Evolutionary conservation across 2,329 filamentous ascomycete genomes (phyloP).

Genomic region (Colletotrichum cordylinicola): DNA sequence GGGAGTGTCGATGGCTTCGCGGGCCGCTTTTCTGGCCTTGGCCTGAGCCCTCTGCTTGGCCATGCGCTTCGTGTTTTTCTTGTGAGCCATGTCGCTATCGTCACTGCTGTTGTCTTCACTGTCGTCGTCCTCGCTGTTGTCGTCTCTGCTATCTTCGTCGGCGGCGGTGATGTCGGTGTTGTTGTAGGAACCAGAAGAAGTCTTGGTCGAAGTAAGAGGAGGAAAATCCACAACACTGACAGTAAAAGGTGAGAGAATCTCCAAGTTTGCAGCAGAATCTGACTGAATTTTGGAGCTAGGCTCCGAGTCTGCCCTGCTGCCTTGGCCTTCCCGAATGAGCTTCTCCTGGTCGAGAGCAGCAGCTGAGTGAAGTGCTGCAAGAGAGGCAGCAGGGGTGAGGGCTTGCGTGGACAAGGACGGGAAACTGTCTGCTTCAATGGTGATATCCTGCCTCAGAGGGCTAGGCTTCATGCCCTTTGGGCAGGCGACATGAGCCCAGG

Average conservation of each 20-base stretch:
- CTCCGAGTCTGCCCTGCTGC: neutral
- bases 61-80: neutral
- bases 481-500: conserved; percentile 1
- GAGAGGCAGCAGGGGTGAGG: neutral
- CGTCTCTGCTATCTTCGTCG: neutral
- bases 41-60: neutral
- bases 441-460: neutral
- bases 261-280: neutral
- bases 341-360: neutral
- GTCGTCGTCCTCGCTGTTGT: neutral
- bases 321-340: neutral
- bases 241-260: neutral
- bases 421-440: neutral
- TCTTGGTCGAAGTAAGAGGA: neutral
- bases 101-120: neutral
- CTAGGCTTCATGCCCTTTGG: neutral
- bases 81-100: neutral
- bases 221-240: neutral
- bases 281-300: neutral
- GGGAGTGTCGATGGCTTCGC: neutral
- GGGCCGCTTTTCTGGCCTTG: neutral
- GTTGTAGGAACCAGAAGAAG: neutral
- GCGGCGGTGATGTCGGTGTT: neutral
- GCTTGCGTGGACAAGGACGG: neutral
- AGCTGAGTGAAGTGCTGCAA: neutral